Percentiles rank a stretch among this genome's conserved stretches.
These are phyloP conservation scores for Gastrolobium bilobum DNA, from an alignment of 306 rosid species.

Conservation along the genomic window DNA sequence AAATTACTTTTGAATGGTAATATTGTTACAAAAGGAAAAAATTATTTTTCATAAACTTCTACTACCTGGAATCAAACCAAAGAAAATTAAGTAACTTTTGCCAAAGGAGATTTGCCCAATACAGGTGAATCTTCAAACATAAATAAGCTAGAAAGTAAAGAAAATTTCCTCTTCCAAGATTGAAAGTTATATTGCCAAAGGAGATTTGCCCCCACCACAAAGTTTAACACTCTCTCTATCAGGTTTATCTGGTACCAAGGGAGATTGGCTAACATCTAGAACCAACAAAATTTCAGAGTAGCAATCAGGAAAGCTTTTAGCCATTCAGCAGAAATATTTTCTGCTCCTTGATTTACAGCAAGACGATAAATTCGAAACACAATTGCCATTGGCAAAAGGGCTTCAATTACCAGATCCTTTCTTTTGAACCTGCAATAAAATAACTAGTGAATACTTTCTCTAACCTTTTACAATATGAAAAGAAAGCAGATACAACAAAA, in stretches of 20 bases:
- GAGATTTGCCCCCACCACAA: slow-evolving; percentile 70
- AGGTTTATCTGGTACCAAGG: slow-evolving; percentile 45
- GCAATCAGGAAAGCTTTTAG: slow-evolving; percentile 40
- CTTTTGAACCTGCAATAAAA: slow-evolving; percentile 65
- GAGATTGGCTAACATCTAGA: slow-evolving; percentile 47
- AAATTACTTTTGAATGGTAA: slow-evolving; percentile 45
- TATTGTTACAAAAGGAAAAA: slow-evolving; percentile 38
- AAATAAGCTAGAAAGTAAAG: slow-evolving; percentile 23
- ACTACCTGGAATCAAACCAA: slow-evolving; percentile 52
- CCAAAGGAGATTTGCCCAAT: slow-evolving; percentile 90
- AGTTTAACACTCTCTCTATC: slow-evolving; percentile 43
- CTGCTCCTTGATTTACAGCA: slow-evolving; percentile 55
- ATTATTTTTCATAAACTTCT: slow-evolving; percentile 38
- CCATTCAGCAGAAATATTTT: slow-evolving; percentile 54
- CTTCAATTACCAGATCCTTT: slow-evolving; percentile 49
- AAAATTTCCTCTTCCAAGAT: slow-evolving; percentile 44
- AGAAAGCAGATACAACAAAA: slow-evolving; percentile 33
- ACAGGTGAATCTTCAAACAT: slow-evolving; percentile 53
- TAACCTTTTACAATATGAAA: slow-evolving; percentile 13
- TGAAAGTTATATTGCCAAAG: slow-evolving; percentile 67
- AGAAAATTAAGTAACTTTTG: slow-evolving; percentile 59
- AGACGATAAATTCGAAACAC: slow-evolving; percentile 42
- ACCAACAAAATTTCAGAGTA: slow-evolving; percentile 51
- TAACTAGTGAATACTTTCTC: slow-evolving; percentile 26
- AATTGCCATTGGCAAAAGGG: slow-evolving; percentile 43